Percentiles rank a stretch among this genome's conserved stretches.
phyloP scores from a whole-genome alignment of 2,329 filamentous ascomycete species.

The Hypomyces rosellus region DNA sequence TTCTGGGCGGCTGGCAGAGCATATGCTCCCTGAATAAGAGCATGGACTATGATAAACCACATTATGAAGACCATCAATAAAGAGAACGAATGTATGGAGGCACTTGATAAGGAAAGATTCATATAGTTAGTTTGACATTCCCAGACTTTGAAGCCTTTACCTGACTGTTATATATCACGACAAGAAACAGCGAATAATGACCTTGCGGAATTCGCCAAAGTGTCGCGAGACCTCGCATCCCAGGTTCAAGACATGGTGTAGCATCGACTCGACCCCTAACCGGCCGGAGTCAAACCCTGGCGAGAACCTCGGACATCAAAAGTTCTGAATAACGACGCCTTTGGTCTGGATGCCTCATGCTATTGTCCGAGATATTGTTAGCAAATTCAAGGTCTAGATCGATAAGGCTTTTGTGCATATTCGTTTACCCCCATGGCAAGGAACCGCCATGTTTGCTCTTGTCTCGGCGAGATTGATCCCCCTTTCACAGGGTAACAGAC shows the following conservation, averaged over 20 bases:
- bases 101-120: background rate
- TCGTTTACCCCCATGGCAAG: too few species aligned
- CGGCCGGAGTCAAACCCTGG: background rate
- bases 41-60: background rate
- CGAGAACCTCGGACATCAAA: background rate
- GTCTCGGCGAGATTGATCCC: background rate
- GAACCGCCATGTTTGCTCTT: background rate
- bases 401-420: too few species aligned
- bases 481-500: background rate
- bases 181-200: background rate
- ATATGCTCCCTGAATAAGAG: background rate
- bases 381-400: too few species aligned
- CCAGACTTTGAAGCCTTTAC: too few species aligned
- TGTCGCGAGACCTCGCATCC: background rate
- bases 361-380: too few species aligned
- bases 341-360: too few species aligned
- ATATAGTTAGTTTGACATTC: background rate
- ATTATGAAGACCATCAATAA: background rate
- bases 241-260: conserved; percentile 8
- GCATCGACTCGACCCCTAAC: conserved; percentile 2
- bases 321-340: background rate
- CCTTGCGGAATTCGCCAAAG: background rate
- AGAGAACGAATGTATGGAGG: background rate
- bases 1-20: conserved; percentile 10
- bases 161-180: too few species aligned